Evolutionary conservation across 768 basidiomycete genomes (phyloP).

Genomic region (Suillus brevipes): DNA sequence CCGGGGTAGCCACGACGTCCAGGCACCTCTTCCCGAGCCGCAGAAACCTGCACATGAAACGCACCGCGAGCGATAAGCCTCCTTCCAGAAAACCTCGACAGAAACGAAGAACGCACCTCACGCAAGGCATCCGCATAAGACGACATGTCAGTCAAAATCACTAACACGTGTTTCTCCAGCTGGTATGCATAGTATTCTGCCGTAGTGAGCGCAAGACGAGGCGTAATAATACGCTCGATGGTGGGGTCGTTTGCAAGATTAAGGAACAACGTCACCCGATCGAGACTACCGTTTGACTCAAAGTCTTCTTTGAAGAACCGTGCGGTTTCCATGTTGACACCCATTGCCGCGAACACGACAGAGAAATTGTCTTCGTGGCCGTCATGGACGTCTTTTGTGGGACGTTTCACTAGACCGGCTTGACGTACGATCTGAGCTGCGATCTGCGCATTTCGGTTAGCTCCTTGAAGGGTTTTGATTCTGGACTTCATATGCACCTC

Average conservation of each 20-base stretch:
- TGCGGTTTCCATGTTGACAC: conserved; percentile 99
- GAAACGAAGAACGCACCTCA: conserved; percentile 55
- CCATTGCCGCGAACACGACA: conserved; percentile 99
- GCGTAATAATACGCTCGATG: conserved; percentile 99
- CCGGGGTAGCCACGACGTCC: conserved; percentile 98
- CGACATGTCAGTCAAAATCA: conserved; percentile 99
- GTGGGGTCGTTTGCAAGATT: conserved; percentile 99
- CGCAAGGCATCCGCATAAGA: conserved; percentile 96
- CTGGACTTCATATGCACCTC: conserved; percentile 54
- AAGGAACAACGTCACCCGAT: conserved; percentile 96
- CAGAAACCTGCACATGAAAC: conserved; percentile 62
- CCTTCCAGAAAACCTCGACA: conserved; percentile 6
- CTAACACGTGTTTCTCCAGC: conserved; percentile 98
- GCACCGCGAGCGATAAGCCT: conserved; percentile 11
- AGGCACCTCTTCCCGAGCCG: conserved; percentile 98
- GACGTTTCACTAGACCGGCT: conserved; percentile 94
- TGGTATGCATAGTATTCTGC: conserved; percentile 99
- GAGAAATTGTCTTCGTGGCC: conserved; percentile 99
- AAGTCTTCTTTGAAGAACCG: conserved; percentile 99
- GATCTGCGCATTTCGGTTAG: conserved; percentile 54
- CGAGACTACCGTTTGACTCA: conserved; percentile 96
- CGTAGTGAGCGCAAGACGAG: conserved; percentile 95
- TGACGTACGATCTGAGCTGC: conserved; percentile 99
- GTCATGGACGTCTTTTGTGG: conserved; percentile 96
- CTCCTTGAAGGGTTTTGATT: neutral